Evolutionary conservation across 2,329 filamentous ascomycete genomes (phyloP).

Genomic region (Catunica adiposa): DNA sequence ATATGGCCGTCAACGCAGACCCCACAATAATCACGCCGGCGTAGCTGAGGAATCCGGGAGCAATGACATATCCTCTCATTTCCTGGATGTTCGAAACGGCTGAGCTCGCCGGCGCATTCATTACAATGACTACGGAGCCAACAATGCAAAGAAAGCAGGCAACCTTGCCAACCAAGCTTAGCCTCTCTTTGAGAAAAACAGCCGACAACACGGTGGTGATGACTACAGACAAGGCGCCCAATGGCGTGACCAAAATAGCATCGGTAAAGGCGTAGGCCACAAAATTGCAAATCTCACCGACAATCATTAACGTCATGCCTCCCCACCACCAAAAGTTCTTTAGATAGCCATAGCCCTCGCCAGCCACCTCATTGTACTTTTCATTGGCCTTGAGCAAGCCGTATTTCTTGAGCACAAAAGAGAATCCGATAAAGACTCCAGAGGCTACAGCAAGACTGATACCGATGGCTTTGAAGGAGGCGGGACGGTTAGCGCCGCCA

Average conservation of each 20-base stretch:
- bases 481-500: constrained; percentile 25
- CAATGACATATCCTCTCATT: constrained; percentile 75
- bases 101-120: constrained; percentile 79
- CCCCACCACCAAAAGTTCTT: constrained; percentile 92
- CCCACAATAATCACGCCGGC: constrained; percentile 67
- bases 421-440: constrained; percentile 81
- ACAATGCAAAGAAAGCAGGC: constrained; percentile 91
- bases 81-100: constrained; percentile 78
- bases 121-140: constrained; percentile 80
- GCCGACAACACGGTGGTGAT: constrained; percentile 81
- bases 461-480: constrained; percentile 67
- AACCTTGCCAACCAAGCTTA: constrained; percentile 92
- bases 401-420: constrained; percentile 90
- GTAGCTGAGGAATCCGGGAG: constrained; percentile 74
- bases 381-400: constrained; percentile 82
- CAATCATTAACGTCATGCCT: constrained; percentile 92
- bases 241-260: constrained; percentile 82
- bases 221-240: constrained; percentile 83
- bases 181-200: constrained; percentile 85
- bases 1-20: constrained; percentile 56
- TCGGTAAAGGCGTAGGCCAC: constrained; percentile 94
- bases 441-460: constrained; percentile 74
- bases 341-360: constrained; percentile 92
- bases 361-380: constrained; percentile 90
- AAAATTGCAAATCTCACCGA: constrained; percentile 94